Evolutionary conservation across 257 asterid genomes (phyloP).

Genomic region (Craterostigma plantagineum): DNA sequence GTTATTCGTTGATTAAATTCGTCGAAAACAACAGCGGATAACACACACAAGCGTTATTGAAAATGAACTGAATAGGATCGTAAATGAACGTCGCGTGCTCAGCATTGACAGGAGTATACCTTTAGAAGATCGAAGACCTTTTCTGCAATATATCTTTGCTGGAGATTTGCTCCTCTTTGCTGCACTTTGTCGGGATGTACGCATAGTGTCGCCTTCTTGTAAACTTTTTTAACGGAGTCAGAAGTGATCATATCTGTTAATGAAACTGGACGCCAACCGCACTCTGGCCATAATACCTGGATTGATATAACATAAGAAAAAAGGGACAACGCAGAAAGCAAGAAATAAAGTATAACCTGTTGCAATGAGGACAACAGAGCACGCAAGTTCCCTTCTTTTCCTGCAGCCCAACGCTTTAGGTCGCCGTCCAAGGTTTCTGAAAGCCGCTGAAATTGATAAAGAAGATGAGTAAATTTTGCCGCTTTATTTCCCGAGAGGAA

Average conservation of each 20-base stretch:
- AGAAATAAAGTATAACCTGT: conserved; percentile 20
- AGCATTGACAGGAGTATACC: conserved; percentile 16
- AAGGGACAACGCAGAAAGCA: too few relatives aligned
- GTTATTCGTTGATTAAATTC: conserved; percentile 2
- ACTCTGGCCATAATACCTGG: conserved; percentile 63
- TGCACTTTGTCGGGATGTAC: conserved; percentile 96
- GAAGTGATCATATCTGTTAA: conserved; percentile 77
- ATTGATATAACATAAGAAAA: too few relatives aligned
- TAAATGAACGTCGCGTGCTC: background rate
- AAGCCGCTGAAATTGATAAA: conserved; percentile 32
- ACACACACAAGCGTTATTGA: too few relatives aligned
- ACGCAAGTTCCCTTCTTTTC: conserved; percentile 84
- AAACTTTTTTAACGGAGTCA: conserved; percentile 60
- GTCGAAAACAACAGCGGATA: background rate
- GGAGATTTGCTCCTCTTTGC: conserved; percentile 64
- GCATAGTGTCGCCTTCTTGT: conserved; percentile 45
- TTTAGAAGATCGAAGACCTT: conserved; percentile 77
- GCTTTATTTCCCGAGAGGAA: too few relatives aligned
- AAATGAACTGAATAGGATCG: background rate
- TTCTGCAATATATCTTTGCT: conserved; percentile 77
- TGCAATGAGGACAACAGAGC: conserved; percentile 82
- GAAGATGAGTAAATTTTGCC: too few relatives aligned
- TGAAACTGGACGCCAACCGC: conserved; percentile 81
- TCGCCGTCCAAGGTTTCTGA: conserved; percentile 46
- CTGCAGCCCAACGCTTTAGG: conserved; percentile 82